Conservation (phyloP, 1,284 basidiomycete genomes). For the Sanghuangporus sanghuang region DNA sequence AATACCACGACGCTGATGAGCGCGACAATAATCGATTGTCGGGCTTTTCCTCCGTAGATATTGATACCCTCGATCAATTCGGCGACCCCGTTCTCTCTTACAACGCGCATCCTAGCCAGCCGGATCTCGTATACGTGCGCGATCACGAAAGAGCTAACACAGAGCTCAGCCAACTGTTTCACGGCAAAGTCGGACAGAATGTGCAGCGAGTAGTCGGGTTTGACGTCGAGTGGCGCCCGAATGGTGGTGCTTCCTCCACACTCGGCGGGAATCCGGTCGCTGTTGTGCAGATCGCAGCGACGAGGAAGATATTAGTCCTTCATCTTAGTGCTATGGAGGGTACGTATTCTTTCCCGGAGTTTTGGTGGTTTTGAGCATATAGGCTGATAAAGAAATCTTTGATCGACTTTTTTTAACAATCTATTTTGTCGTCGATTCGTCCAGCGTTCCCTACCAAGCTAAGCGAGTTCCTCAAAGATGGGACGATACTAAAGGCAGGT, state of each 20-base stretch:
- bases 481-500: constrained; percentile 54
- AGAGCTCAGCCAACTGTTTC: not conserved
- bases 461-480: constrained; percentile 42
- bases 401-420: not conserved
- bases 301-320: constrained; percentile 48
- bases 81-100: no score
- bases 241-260: constrained; percentile 37
- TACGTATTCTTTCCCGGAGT: no score
- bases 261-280: constrained; percentile 56
- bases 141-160: not conserved
- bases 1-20: no score
- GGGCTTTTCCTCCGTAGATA: no score
- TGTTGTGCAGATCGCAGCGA: constrained; percentile 61
- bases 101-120: no score
- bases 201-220: constrained; percentile 44
- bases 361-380: not conserved
- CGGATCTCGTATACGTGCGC: not conserved
- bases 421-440: not conserved
- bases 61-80: no score
- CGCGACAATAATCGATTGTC: no score
- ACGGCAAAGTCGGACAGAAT: not conserved
- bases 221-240: constrained; percentile 73
- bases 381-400: not conserved
- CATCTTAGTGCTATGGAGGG: constrained; percentile 60
- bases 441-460: constrained; percentile 54